Evolutionary conservation across 306 rosid genomes (phyloP).

Genomic region (Albizia julibrissin): DNA sequence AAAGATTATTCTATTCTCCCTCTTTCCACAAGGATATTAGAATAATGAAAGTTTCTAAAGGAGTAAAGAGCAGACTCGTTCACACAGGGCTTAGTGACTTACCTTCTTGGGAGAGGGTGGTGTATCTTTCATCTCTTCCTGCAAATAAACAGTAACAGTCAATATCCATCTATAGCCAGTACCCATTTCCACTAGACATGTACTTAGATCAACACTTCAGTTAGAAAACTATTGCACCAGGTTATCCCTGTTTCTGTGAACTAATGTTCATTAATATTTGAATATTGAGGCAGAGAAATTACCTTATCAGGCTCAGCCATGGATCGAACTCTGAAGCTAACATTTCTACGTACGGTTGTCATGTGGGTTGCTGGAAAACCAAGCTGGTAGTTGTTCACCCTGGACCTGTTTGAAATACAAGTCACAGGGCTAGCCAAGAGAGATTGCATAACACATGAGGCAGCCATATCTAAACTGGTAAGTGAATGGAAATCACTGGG

Average conservation of each 20-base stretch:
- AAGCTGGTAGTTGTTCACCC: conserved; percentile 42
- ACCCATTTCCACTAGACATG: neutral
- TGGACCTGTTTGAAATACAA: conserved; percentile 18
- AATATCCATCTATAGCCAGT: neutral
- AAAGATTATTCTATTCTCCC: no score
- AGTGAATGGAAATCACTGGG: no score
- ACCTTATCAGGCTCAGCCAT: conserved; percentile 42
- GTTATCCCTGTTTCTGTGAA: neutral
- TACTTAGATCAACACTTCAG: neutral
- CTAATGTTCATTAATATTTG: neutral
- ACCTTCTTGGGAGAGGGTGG: conserved; percentile 38
- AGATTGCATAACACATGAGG: conserved; percentile 49
- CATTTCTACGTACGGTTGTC: conserved; percentile 29
- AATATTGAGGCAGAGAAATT: neutral
- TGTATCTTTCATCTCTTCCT: conserved; percentile 28
- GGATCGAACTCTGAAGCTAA: conserved; percentile 34
- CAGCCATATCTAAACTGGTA: conserved; percentile 39
- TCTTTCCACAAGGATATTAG: no score
- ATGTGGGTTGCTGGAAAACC: conserved; percentile 26
- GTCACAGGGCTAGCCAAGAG: conserved; percentile 36
- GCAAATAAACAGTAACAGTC: neutral
- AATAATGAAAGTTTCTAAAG: neutral
- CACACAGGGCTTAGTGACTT: neutral
- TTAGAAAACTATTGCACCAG: neutral
- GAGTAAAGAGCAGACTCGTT: neutral